These are phyloP conservation scores for Quambalaria eucalypti DNA, from an alignment of 1,284 basidiomycete species.

Conservation along the genomic window DNA sequence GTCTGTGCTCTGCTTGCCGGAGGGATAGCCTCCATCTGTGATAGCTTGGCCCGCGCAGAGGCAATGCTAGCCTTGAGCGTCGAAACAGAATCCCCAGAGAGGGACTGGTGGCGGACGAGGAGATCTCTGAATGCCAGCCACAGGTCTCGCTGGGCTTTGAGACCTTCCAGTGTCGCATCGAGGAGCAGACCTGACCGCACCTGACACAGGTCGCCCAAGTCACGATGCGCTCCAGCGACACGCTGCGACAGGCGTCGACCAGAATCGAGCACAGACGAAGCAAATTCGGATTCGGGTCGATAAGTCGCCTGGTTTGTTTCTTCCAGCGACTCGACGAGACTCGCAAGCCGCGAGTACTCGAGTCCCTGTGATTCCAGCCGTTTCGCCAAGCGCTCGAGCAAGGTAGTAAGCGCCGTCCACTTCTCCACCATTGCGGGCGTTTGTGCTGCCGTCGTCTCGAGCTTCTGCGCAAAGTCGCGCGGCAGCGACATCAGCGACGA, in stretches of 20 bases:
- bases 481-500: background rate
- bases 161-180: background rate
- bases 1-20: background rate
- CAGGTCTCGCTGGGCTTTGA: slow-evolving; percentile 20
- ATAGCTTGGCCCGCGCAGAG: background rate
- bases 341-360: background rate
- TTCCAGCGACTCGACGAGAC: background rate
- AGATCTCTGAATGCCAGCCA: slow-evolving; percentile 22
- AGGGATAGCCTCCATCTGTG: background rate
- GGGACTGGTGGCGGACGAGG: slow-evolving; percentile 15
- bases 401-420: background rate
- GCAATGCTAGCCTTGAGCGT: background rate
- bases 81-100: slow-evolving; percentile 19
- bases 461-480: background rate
- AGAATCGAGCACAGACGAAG: too few species aligned
- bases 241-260: too few species aligned
- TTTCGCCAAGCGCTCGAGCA: background rate
- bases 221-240: background rate
- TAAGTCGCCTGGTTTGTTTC: too few species aligned
- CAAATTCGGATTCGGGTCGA: too few species aligned
- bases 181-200: background rate
- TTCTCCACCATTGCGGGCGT: background rate
- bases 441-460: background rate
- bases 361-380: background rate
- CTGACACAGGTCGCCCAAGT: background rate